Conservation (phyloP, 108 stramenopile genomes). For the Cyclotella kingstonii region DNA sequence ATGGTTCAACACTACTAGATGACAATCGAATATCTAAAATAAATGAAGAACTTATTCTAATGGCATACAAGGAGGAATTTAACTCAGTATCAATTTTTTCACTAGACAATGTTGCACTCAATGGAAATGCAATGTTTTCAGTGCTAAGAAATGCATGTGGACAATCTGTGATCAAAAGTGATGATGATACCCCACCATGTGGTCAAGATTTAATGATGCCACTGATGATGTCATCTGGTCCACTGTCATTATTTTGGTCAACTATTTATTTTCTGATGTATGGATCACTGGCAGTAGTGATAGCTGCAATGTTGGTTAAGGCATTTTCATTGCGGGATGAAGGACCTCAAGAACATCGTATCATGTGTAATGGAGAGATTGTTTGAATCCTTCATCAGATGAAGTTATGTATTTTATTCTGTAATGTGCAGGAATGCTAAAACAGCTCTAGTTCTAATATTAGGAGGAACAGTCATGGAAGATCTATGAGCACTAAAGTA, state of each 20-base stretch:
- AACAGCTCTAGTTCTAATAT: not conserved
- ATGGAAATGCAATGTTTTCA: constrained; percentile 70
- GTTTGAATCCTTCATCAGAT: too few species aligned
- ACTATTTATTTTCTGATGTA: constrained; percentile 18
- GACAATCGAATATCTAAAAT: constrained; percentile 66
- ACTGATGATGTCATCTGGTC: constrained; percentile 11
- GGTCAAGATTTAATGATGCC: constrained; percentile 32
- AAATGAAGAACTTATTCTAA: constrained; percentile 52
- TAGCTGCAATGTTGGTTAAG: constrained; percentile 21
- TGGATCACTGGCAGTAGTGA: constrained; percentile 14
- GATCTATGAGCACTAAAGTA: too few species aligned
- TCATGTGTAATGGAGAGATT: constrained; percentile 34
- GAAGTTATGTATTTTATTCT: not conserved
- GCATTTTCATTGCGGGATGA: constrained; percentile 28
- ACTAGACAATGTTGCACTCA: constrained; percentile 69
- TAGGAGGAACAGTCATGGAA: too few species aligned
- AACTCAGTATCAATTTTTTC: constrained; percentile 54
- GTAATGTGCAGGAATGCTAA: not conserved
- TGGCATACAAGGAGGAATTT: constrained; percentile 61
- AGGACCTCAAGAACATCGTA: constrained; percentile 30
- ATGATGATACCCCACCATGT: constrained; percentile 17
- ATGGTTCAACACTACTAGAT: constrained; percentile 54
- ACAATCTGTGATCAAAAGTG: constrained; percentile 36
- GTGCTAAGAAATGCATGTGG: constrained; percentile 71
- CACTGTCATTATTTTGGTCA: constrained; percentile 31